These are phyloP conservation scores for Kwoniella europaea DNA, from an alignment of 768 basidiomycete species.

Conservation along the genomic window DNA sequence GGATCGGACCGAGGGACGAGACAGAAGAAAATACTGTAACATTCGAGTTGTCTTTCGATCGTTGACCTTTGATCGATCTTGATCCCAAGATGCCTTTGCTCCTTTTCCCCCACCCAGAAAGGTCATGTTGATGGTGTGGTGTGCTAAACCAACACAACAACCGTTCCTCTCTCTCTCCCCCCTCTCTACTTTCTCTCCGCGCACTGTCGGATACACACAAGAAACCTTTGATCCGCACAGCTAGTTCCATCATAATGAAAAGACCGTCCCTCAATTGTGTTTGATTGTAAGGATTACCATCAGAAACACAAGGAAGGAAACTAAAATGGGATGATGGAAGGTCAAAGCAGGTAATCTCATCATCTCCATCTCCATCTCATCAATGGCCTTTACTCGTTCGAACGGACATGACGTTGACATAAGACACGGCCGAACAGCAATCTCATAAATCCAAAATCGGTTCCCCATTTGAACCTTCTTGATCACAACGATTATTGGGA, in stretches of 20 bases:
- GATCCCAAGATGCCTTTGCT: slow-evolving; percentile 4
- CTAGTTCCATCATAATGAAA: slow-evolving; percentile 8
- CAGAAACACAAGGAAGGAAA: not conserved
- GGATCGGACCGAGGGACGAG: not conserved
- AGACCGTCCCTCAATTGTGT: not conserved
- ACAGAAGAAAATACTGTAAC: no score
- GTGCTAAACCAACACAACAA: not conserved
- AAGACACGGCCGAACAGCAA: not conserved
- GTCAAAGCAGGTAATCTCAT: not conserved
- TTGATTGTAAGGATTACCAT: not conserved
- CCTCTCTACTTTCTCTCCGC: not conserved
- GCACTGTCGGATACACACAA: slow-evolving; percentile 5
- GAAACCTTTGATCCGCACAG: slow-evolving; percentile 9
- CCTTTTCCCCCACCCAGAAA: slow-evolving; percentile 4
- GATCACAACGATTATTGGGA: not conserved
- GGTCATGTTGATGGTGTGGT: not conserved
- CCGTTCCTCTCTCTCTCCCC: slow-evolving; percentile 1
- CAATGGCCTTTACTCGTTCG: not conserved
- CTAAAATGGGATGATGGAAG: not conserved
- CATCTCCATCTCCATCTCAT: not conserved
- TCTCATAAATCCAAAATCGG: not conserved
- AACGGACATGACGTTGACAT: not conserved
- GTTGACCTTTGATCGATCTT: slow-evolving; percentile 6
- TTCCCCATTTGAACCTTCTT: not conserved
- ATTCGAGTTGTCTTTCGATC: not conserved